Percentiles rank a stretch among this genome's conserved stretches.
Conservation (phyloP, 2,329 filamentous ascomycete genomes). For the Neofusicoccum laricinum region DNA sequence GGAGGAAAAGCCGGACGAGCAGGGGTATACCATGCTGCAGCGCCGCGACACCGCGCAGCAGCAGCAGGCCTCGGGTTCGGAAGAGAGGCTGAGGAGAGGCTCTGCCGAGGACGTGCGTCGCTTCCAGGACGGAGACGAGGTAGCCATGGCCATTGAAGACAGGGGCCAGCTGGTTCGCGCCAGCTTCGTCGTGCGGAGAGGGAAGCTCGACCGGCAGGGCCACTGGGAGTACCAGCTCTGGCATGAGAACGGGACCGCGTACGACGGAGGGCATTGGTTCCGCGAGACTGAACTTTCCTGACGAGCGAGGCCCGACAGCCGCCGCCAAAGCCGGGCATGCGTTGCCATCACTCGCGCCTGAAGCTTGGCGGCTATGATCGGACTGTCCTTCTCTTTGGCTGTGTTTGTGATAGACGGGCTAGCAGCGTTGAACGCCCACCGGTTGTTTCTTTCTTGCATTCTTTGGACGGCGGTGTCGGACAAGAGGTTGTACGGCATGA, state of each 20-base stretch:
- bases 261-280: constrained; percentile 9
- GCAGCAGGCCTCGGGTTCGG: background rate
- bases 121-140: constrained; percentile 10
- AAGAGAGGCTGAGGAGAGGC: background rate
- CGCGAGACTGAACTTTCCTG: background rate
- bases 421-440: background rate
- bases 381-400: background rate
- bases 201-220: background rate
- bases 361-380: background rate
- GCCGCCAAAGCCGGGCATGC: too few relatives aligned
- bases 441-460: background rate
- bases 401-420: background rate
- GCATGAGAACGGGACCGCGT: constrained; percentile 9
- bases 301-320: too few relatives aligned
- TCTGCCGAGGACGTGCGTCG: constrained; percentile 1
- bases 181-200: constrained; percentile 2
- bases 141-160: constrained; percentile 1
- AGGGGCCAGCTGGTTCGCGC: background rate
- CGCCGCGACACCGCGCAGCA: background rate
- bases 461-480: background rate
- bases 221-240: constrained; percentile 13
- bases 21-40: background rate
- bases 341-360: too few relatives aligned
- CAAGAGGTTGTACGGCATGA: background rate
- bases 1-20: too few relatives aligned